Conservation (phyloP, 306 rosid species). For the Herpetospermum pedunculosum region DNA sequence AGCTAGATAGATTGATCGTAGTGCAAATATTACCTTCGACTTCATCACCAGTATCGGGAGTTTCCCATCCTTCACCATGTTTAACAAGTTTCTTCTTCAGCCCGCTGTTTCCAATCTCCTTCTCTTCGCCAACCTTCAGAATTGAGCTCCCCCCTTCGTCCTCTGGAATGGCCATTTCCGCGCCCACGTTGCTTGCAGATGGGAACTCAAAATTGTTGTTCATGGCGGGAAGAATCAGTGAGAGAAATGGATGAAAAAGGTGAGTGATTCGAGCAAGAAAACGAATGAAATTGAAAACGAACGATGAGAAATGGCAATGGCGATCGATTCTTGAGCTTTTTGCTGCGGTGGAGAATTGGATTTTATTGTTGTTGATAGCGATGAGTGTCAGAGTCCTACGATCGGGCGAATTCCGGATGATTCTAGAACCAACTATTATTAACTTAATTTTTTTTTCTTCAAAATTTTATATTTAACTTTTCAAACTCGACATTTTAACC, state of each 20-base stretch:
- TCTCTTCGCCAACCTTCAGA: constrained; percentile 65
- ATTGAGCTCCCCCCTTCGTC: constrained; percentile 19
- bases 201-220: not conserved
- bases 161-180: constrained; percentile 32
- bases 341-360: not conserved
- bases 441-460: too few species aligned
- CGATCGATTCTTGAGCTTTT: not conserved
- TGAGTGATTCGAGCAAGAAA: not conserved
- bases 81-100: constrained; percentile 63
- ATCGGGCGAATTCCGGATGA: not conserved
- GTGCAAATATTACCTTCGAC: constrained; percentile 47
- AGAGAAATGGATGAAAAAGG: not conserved
- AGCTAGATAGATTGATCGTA: not conserved
- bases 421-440: constrained; percentile 7
- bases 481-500: too few species aligned
- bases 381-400: not conserved
- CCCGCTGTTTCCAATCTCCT: constrained; percentile 60
- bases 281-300: not conserved
- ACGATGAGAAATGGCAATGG: not conserved
- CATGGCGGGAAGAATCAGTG: constrained; percentile 10
- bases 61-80: constrained; percentile 74
- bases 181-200: constrained; percentile 13
- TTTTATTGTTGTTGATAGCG: not conserved
- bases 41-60: constrained; percentile 55
- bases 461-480: too few species aligned